These are phyloP conservation scores for Cladosporium sp. DNA, from an alignment of 2,329 filamentous ascomycete species.

Conservation along the genomic window DNA sequence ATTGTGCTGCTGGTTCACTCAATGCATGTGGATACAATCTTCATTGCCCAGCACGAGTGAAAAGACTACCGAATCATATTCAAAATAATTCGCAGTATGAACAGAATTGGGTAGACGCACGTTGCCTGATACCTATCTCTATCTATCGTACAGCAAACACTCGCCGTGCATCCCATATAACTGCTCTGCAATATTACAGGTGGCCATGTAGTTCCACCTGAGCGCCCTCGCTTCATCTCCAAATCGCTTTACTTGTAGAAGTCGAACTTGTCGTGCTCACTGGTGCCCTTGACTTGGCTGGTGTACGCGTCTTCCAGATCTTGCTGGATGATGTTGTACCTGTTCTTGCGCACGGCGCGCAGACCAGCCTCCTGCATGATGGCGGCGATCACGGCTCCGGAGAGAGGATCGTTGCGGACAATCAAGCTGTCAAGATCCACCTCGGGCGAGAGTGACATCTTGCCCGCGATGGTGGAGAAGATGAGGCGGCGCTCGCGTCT, in stretches of 20 bases:
- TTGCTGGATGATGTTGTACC: conserved; percentile 98
- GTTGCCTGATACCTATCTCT: not conserved
- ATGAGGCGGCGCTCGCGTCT: conserved; percentile 93
- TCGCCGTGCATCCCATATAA: not conserved
- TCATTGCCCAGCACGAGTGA: no score
- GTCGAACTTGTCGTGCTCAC: conserved; percentile 76
- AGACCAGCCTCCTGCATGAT: conserved; percentile 99
- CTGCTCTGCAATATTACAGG: not conserved
- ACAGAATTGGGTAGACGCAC: not conserved
- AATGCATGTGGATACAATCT: no score
- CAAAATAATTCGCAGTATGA: no score
- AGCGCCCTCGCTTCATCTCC: not conserved
- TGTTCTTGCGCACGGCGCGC: conserved; percentile 91
- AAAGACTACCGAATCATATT: no score
- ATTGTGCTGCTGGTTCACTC: not conserved
- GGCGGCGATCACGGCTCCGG: conserved; percentile 92
- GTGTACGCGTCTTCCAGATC: conserved; percentile 98
- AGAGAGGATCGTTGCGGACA: conserved; percentile 92
- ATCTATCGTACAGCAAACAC: conserved; percentile 17
- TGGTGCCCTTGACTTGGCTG: conserved; percentile 85
- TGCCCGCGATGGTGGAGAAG: conserved; percentile 92
- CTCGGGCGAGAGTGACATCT: conserved; percentile 96
- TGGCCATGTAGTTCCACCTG: not conserved
- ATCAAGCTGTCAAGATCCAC: conserved; percentile 96
- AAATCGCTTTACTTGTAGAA: conserved; percentile 73